phyloP scores from a whole-genome alignment of 2,329 filamentous ascomycete species.

The Calonectria crousiana region DNA sequence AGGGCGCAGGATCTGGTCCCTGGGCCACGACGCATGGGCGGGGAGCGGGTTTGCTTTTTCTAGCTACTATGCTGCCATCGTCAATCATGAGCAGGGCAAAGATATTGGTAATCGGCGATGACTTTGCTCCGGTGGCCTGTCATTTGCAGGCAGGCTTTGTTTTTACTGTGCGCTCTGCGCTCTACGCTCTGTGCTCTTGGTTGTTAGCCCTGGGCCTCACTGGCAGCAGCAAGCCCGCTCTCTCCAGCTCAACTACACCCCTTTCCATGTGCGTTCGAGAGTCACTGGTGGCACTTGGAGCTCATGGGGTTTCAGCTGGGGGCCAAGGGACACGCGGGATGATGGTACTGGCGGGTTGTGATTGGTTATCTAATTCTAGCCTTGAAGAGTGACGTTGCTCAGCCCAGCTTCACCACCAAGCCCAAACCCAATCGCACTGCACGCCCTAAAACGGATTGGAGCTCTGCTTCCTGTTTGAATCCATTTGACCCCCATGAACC shows the following conservation, averaged over 20 bases:
- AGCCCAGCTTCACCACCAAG: conserved; percentile 9
- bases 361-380: conserved; percentile 26
- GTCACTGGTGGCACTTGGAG: background rate
- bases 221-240: background rate
- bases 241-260: background rate
- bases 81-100: background rate
- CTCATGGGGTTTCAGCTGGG: conserved; percentile 12
- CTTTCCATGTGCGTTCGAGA: background rate
- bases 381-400: background rate
- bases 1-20: conserved; percentile 13
- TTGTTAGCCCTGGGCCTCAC: background rate
- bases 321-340: conserved; percentile 9
- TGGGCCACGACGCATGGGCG: background rate
- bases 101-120: background rate
- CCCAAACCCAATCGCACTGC: conserved; percentile 17
- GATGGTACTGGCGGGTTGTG: conserved; percentile 19
- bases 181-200: too few relatives aligned
- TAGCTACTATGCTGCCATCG: background rate
- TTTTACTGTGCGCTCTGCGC: background rate
- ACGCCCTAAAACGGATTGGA: conserved; percentile 12
- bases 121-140: background rate
- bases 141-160: background rate
- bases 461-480: background rate
- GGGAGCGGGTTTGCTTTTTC: conserved; percentile 3
- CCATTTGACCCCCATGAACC: conserved; percentile 8